Evolutionary conservation across 495 filamentous ascomycete genomes (phyloP).

Genomic region (Polyplosphaeria fusca): DNA sequence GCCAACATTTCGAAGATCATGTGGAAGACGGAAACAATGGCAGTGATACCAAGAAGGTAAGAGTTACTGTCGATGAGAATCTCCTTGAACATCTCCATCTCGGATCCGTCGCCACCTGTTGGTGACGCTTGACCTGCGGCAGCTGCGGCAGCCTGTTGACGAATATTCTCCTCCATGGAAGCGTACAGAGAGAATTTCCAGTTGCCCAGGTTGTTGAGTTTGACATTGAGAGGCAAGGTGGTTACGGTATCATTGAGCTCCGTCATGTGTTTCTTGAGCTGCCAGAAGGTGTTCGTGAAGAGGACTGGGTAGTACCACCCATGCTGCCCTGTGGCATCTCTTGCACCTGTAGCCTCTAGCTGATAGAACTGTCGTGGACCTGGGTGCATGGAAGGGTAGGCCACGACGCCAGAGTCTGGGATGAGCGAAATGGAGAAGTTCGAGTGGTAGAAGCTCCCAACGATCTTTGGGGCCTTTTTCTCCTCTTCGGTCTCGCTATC

Average conservation of each 20-base stretch:
- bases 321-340: slow-evolving; percentile 80
- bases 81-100: slow-evolving; percentile 95
- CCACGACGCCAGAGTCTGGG: slow-evolving; percentile 68
- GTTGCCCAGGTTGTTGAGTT: slow-evolving; percentile 73
- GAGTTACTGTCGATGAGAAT: slow-evolving; percentile 92
- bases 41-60: slow-evolving; percentile 80
- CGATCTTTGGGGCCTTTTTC: slow-evolving; percentile 60
- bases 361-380: slow-evolving; percentile 72
- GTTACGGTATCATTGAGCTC: slow-evolving; percentile 89
- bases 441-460: slow-evolving; percentile 84
- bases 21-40: slow-evolving; percentile 80
- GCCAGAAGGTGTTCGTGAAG: slow-evolving; percentile 96
- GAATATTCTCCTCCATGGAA: slow-evolving; percentile 80
- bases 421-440: slow-evolving; percentile 89
- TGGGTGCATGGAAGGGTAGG: slow-evolving; percentile 65
- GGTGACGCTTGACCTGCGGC: slow-evolving; percentile 62
- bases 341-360: slow-evolving; percentile 67
- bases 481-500: slow-evolving; percentile 43
- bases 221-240: slow-evolving; percentile 76
- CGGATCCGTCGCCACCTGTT: slow-evolving; percentile 68
- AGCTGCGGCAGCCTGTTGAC: slow-evolving; percentile 70
- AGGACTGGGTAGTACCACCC: slow-evolving; percentile 96
- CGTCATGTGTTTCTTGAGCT: slow-evolving; percentile 85
- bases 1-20: slow-evolving; percentile 94
- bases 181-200: slow-evolving; percentile 90